phyloP scores from a whole-genome alignment of 495 filamentous ascomycete genomes.

The Talaromyces stipitatus region DNA sequence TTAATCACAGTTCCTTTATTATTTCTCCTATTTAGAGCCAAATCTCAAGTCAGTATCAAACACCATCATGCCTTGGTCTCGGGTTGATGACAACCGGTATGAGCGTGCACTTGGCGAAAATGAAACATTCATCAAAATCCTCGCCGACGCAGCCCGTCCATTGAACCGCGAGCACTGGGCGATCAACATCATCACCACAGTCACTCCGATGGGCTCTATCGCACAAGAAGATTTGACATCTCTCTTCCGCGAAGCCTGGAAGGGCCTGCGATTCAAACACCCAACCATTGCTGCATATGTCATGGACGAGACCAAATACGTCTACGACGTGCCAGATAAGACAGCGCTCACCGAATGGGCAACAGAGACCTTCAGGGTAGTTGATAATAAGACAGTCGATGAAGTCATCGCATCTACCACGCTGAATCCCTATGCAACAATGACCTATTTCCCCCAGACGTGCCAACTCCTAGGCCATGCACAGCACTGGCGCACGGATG shows the following conservation, averaged over 20 bases:
- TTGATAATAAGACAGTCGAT: constrained; percentile 12
- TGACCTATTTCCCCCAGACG: constrained; percentile 16
- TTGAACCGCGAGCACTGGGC: constrained; percentile 20
- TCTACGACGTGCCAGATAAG: constrained; percentile 16
- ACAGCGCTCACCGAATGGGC: constrained; percentile 17
- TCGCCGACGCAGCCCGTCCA: constrained; percentile 14
- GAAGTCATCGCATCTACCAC: constrained; percentile 14
- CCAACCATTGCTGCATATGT: constrained; percentile 20
- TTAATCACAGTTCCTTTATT: not conserved
- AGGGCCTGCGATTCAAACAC: constrained; percentile 22
- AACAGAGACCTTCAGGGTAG: constrained; percentile 16
- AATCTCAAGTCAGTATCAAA: not conserved
- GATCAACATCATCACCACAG: constrained; percentile 13
- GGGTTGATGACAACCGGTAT: not conserved
- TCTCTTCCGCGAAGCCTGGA: constrained; percentile 19
- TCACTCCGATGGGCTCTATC: constrained; percentile 10
- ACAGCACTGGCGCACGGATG: constrained; percentile 25
- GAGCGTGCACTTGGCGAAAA: constrained; percentile 14
- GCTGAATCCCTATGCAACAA: constrained; percentile 11
- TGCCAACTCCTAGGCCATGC: constrained; percentile 15
- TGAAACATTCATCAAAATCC: constrained; percentile 17
- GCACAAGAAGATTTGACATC: not conserved
- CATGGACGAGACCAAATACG: constrained; percentile 10
- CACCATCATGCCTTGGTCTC: constrained; percentile 1
- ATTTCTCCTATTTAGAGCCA: not conserved